Evolutionary conservation across 106 monocot genomes (phyloP).

Genomic region (Posidonia australis): DNA sequence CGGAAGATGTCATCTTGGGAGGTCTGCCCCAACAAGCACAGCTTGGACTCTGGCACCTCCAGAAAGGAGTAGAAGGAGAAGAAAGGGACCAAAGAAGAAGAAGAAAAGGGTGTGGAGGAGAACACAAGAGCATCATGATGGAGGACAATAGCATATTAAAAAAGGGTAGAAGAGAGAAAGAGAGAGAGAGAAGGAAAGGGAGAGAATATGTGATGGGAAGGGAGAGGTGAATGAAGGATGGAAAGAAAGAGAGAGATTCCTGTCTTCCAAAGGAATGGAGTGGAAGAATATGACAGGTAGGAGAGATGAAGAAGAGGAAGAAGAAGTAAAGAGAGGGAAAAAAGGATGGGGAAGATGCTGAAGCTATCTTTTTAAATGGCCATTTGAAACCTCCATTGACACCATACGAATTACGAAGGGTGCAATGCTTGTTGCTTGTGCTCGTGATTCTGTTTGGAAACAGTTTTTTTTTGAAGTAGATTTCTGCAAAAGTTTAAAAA

Average conservation of each 20-base stretch:
- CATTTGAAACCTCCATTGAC: no score
- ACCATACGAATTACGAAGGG: no score
- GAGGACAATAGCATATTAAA: not conserved
- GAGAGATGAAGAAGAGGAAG: not conserved
- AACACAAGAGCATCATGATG: not conserved
- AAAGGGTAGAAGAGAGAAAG: not conserved
- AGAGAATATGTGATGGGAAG: conserved; percentile 13
- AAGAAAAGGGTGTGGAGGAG: not conserved
- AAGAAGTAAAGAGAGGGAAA: no score
- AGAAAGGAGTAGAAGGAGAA: conserved; percentile 16
- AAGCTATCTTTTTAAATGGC: no score
- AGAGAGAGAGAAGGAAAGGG: not conserved
- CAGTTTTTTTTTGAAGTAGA: no score
- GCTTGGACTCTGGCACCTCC: no score
- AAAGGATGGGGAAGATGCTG: no score
- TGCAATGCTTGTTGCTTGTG: no score
- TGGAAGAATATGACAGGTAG: not conserved
- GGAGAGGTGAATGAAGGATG: conserved; percentile 5
- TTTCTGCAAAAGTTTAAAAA: no score
- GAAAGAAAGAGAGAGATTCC: conserved; percentile 21
- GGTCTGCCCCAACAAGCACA: no score
- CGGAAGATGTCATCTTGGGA: not conserved
- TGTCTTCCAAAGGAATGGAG: conserved; percentile 8
- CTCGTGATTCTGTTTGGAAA: no score
- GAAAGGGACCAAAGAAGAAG: conserved; percentile 9